phyloP scores from a whole-genome alignment of 2,329 filamentous ascomycete species.

The Verticillium albo-atrum region DNA sequence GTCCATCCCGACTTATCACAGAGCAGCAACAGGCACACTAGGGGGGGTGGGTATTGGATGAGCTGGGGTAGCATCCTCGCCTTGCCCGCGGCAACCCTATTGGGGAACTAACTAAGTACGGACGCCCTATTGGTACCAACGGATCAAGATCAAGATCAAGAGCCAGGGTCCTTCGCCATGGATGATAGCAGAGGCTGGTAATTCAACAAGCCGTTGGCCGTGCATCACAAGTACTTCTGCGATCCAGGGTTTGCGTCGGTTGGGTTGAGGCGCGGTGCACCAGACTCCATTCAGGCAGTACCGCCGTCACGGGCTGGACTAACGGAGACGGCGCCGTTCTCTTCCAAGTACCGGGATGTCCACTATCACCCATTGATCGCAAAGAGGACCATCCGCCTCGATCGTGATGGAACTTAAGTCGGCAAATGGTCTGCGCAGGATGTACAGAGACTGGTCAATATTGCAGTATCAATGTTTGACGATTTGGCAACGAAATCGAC shows the following conservation, averaged over 20 bases:
- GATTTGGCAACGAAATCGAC: not conserved
- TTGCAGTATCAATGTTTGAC: not conserved
- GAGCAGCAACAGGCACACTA: not conserved
- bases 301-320: not conserved
- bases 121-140: not conserved
- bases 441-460: too few relatives aligned
- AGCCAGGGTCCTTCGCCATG: not conserved
- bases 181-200: not conserved
- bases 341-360: not conserved
- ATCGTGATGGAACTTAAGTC: not conserved
- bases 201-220: not conserved
- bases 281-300: not conserved
- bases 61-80: not conserved
- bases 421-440: not conserved
- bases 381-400: not conserved
- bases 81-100: not conserved
- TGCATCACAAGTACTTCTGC: too few relatives aligned
- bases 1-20: not conserved
- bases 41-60: not conserved
- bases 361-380: not conserved
- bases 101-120: not conserved
- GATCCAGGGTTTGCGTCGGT: not conserved
- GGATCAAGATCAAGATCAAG: not conserved
- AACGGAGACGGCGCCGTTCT: not conserved
- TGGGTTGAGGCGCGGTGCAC: not conserved